phyloP scores from a whole-genome alignment of 441 rosid genomes.

The Gossypium schwendimanii region DNA sequence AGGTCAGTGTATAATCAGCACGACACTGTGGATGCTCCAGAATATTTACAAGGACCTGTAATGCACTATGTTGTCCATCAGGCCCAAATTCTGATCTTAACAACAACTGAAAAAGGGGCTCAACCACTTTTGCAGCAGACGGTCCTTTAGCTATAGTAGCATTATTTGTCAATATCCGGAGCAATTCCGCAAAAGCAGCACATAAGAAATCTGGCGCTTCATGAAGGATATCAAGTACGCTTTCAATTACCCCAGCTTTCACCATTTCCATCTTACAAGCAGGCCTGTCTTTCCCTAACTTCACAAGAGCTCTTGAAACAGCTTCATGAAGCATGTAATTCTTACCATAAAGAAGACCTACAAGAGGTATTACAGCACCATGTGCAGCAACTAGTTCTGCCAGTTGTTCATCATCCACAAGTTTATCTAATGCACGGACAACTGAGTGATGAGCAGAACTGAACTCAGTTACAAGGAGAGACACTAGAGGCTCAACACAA shows the following conservation, averaged over 20 bases:
- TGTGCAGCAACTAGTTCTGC: constrained; percentile 99
- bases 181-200: constrained; percentile 89
- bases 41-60: constrained; percentile 94
- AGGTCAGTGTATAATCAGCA: constrained; percentile 68
- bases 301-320: constrained; percentile 93
- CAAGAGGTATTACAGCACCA: constrained; percentile 99
- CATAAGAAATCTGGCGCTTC: constrained; percentile 97
- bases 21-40: constrained; percentile 98
- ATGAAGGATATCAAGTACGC: constrained; percentile 82
- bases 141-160: constrained; percentile 94
- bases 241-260: constrained; percentile 93
- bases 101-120: constrained; percentile 75
- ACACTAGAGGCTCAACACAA: constrained; percentile 96
- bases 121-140: constrained; percentile 95
- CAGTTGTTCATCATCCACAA: constrained; percentile 95
- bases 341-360: constrained; percentile 89
- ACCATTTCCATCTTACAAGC: constrained; percentile 98
- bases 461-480: constrained; percentile 87
- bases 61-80: constrained; percentile 91
- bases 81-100: constrained; percentile 84
- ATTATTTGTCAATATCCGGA: constrained; percentile 93
- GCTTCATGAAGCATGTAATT: constrained; percentile 95
- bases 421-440: constrained; percentile 90
- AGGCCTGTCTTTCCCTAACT: constrained; percentile 98
- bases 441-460: constrained; percentile 96